phyloP scores from a whole-genome alignment of 495 filamentous ascomycete species.

The Xylaria scruposa region DNA sequence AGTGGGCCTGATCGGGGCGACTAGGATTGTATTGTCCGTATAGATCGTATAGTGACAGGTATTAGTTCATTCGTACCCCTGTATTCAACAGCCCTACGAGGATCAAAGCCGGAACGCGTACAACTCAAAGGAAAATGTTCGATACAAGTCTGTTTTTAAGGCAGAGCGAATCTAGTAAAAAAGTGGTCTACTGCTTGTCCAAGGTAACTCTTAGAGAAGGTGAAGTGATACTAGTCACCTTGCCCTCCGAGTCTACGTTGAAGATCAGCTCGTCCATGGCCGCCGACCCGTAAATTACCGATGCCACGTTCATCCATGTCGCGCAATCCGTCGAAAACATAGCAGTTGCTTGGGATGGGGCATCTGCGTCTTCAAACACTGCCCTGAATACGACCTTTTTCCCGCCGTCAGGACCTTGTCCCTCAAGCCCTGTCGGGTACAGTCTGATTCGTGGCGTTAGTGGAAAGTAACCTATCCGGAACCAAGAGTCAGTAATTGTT shows the following conservation, averaged over 20 bases:
- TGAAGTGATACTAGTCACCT: constrained; percentile 37
- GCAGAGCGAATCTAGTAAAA: not conserved
- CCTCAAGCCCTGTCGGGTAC: constrained; percentile 52
- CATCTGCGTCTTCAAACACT: constrained; percentile 48
- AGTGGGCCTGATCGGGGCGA: not conserved
- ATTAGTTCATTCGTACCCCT: not conserved
- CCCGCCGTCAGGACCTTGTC: constrained; percentile 36
- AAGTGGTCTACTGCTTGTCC: constrained; percentile 28
- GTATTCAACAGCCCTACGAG: not conserved
- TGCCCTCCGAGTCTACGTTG: constrained; percentile 36
- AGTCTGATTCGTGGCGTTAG: constrained; percentile 44
- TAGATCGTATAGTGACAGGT: not conserved
- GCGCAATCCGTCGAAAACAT: constrained; percentile 46
- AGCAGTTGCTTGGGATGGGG: constrained; percentile 34
- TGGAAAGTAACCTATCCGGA: constrained; percentile 31
- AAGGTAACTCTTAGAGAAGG: constrained; percentile 39
- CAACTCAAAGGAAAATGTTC: not conserved
- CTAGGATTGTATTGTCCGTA: not conserved
- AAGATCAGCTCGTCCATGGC: constrained; percentile 42
- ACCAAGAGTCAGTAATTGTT: not conserved
- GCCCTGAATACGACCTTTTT: constrained; percentile 50
- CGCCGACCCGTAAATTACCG: constrained; percentile 38
- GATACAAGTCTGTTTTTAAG: not conserved
- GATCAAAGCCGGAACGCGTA: not conserved
- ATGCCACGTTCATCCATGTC: constrained; percentile 37